phyloP scores from a whole-genome alignment of 352 stramenopile genomes.

The Lagenidium sp. region DNA sequence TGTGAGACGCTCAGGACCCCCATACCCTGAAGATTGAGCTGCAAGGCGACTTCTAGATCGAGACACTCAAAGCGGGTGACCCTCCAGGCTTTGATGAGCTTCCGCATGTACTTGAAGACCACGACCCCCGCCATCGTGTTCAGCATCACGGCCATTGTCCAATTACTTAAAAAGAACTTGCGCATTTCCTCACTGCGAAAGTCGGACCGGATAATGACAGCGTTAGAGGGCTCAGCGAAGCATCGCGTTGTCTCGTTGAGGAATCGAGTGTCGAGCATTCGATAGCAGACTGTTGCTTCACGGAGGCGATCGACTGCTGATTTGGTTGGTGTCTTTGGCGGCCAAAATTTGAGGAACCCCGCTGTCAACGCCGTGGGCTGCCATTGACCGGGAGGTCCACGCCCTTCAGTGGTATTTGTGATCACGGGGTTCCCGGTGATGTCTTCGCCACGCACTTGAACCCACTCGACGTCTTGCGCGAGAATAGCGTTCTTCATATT shows the following conservation, averaged over 20 bases:
- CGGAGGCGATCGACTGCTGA: slow-evolving; percentile 15
- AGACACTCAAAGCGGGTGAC: slow-evolving; percentile 26
- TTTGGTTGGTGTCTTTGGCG: slow-evolving; percentile 21
- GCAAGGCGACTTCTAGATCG: slow-evolving; percentile 23
- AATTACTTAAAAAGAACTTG: slow-evolving; percentile 29
- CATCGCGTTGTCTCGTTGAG: slow-evolving; percentile 21
- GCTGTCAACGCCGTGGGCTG: slow-evolving; percentile 18
- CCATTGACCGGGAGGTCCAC: slow-evolving; percentile 18
- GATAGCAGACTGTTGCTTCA: slow-evolving; percentile 24
- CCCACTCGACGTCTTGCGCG: slow-evolving; percentile 4
- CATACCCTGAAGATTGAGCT: slow-evolving; percentile 32
- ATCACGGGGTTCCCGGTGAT: slow-evolving; percentile 21
- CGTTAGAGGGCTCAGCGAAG: slow-evolving; percentile 21
- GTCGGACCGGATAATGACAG: slow-evolving; percentile 4
- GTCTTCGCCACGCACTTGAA: slow-evolving; percentile 9
- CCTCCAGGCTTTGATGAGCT: slow-evolving; percentile 20
- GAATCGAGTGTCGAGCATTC: slow-evolving; percentile 22
- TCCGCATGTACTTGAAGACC: slow-evolving; percentile 36
- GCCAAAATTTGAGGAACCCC: slow-evolving; percentile 30
- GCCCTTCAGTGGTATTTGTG: slow-evolving; percentile 13
- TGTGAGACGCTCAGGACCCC: slow-evolving; percentile 34
- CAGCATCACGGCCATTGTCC: slow-evolving; percentile 31
- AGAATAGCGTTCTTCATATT: slow-evolving; percentile 15
- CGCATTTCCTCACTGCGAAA: slow-evolving; percentile 22
- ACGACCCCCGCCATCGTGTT: slow-evolving; percentile 34